Percentiles rank a stretch among this genome's conserved stretches.
These are phyloP conservation scores for Sistotremastrum suecicum DNA, from an alignment of 768 basidiomycete genomes.

Conservation along the genomic window DNA sequence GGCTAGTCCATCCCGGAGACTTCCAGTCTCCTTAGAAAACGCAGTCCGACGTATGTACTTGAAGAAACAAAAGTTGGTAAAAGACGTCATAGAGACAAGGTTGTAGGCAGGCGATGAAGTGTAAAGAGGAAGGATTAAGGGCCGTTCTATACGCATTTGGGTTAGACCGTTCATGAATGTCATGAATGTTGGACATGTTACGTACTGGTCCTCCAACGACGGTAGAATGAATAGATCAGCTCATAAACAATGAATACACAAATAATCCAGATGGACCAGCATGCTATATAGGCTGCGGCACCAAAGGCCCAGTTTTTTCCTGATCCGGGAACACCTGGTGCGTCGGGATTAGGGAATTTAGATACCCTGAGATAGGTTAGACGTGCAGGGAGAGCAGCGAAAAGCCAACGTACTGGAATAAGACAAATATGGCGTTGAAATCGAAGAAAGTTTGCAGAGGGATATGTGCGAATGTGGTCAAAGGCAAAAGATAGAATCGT, in stretches of 20 bases:
- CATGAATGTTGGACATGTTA: constrained; percentile 6
- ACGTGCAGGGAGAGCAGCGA: constrained; percentile 1
- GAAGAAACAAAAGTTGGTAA: constrained; percentile 73
- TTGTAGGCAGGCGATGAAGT: constrained; percentile 68
- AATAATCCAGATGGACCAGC: constrained; percentile 63
- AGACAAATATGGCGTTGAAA: constrained; percentile 74
- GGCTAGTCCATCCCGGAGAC: constrained; percentile 45
- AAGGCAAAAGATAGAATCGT: constrained; percentile 57
- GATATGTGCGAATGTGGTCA: constrained; percentile 58
- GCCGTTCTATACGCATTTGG: constrained; percentile 43
- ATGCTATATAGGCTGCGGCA: constrained; percentile 70
- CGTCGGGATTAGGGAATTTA: constrained; percentile 55
- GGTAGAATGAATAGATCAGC: constrained; percentile 12
- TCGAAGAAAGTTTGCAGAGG: constrained; percentile 77
- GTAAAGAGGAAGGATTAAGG: constrained; percentile 71
- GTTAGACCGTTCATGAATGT: background rate
- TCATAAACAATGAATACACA: constrained; percentile 58
- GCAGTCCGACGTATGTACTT: constrained; percentile 65
- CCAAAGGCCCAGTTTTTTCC: constrained; percentile 73
- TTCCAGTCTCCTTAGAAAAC: constrained; percentile 34
- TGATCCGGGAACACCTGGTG: constrained; percentile 55
- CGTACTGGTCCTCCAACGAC: constrained; percentile 20
- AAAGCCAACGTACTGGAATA: constrained; percentile 55
- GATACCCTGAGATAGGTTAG: constrained; percentile 38
- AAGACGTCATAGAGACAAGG: constrained; percentile 63